Evolutionary conservation across 164 flowering plant species (phyloP), one percentile per base, ranked within the genome.

Genomic region (Litsea cubeba): DNA sequence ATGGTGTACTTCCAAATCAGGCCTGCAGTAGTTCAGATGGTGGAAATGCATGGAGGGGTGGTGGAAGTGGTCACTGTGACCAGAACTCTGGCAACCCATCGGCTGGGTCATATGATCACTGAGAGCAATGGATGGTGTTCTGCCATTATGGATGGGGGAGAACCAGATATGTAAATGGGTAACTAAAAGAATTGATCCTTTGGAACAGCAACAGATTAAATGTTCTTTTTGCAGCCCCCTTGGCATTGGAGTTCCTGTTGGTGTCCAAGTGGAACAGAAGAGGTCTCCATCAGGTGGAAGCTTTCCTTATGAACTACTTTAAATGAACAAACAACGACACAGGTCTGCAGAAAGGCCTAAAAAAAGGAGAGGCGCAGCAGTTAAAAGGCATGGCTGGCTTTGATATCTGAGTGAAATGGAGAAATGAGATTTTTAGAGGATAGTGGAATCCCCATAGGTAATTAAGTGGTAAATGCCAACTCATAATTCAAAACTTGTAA

Each of bases 11-110:
- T 76, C 87, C 83, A 26, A 91, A 91, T 82, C 99, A 93, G 84
- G 95, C 97, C 32, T 90, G 97, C 77, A 95, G 99, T 78, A 91
- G 98, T 79, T 93, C 99, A 1, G 98, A 91, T 75, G 91, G 89
- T 63, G 97, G 91, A 40, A 88, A 88, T 69, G 85, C 78, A 7
- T 68, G 81, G 83, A 78, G 69, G 62, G 78, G 65, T 72, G 68
- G 68, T 26, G 82, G 79, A 65, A 69, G 75, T 64, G 82, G 75
- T 70, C 83, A 78, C 10, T 80, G 81, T 62, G 83, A 82, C 57
- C 85, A 82, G 60, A 80, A 62, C 62, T 79, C 84, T 23, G 78
- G 81, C 69, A 82, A 77, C 71, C 84, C 82, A 46, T 80, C 82
- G 51, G 77, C 71, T 51, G 80, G 78, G 20, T 82, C 83, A 2